Base-by-base conservation (phyloP, 2,329 filamentous ascomycete genomes). In the Hypocreales sp. region DNA sequence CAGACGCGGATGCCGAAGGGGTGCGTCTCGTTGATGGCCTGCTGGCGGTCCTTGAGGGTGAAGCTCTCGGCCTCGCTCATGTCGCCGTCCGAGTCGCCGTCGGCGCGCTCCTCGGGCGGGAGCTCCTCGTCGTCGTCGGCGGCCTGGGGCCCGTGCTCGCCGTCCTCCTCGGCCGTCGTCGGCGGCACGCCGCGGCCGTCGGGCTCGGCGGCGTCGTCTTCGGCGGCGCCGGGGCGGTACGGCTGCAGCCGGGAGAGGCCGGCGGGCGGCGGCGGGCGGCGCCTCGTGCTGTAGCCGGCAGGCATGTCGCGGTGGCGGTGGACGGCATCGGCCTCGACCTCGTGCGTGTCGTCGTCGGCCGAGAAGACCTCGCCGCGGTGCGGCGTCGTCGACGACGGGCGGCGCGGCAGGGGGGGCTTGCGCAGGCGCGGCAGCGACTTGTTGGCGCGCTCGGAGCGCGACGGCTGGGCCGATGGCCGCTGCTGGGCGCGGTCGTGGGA, bases 1-100 rank as follows among this genome's bases (percentile, higher is more conserved):
- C 90, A 98, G 36, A 98, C 82, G 49, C 92, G 76, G 48, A 98
- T 95, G 62, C 90, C 90, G 44, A 98, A 98, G 1, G 90, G 90
- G 61, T 98, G 90, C 1, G 90, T 98, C 51, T 93, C 79, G 56
- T 98, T 98, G 62, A 98, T 98, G 38, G 90, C 90, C 49, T 93
- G 76, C 55, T 98, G 90, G 30, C 90, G 74, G 51, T 98, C 90
- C 51, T 92, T 93, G 41, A 98, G 67, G 0, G 90, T 98, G 50
- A 98, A 98, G 58, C 87, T 95, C 56, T 94, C 90, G 2, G 90
- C 80, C 41, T 95, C 90, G 50, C 87, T 94, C 27, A 86, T 45
- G 32, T 79, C 73, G 32, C 59, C 73, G 18, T 80, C 76, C 13
- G 79, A 79, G 8, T 78, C 72, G 22, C 67, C 69, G 25, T 69